Evolutionary conservation across 192 early-diverging fungal genomes (phyloP).

Genomic region (Coemansia sp.): DNA sequence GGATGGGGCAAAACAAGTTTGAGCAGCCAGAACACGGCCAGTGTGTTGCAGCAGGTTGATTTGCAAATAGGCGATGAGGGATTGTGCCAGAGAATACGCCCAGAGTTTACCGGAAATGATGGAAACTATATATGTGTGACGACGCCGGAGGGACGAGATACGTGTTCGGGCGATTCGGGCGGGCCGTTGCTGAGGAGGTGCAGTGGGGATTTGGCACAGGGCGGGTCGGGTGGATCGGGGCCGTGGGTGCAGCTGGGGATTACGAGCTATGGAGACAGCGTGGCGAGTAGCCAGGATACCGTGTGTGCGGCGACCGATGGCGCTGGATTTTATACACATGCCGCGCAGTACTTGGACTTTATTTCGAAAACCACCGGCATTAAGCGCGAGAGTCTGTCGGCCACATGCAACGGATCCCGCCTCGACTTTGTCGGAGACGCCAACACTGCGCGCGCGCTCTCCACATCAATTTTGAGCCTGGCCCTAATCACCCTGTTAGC

Average conservation of each 20-base stretch:
- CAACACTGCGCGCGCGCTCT: neutral
- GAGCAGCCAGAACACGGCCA: conserved; percentile 18
- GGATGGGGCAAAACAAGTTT: conserved; percentile 53
- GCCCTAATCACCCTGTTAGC: neutral
- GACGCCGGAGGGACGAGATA: conserved; percentile 45
- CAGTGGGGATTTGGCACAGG: conserved; percentile 23
- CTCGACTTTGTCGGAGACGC: conserved; percentile 10
- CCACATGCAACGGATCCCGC: conserved; percentile 32
- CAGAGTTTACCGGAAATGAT: conserved; percentile 27
- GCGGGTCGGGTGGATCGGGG: neutral
- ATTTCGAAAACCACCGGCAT: conserved; percentile 44
- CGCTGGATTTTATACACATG: conserved; percentile 55
- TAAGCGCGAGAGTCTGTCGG: conserved; percentile 14
- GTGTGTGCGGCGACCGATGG: conserved; percentile 46
- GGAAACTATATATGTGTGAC: conserved; percentile 54
- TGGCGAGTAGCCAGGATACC: neutral
- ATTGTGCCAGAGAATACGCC: conserved; percentile 22
- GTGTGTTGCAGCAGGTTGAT: conserved; percentile 32
- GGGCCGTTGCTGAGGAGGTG: conserved; percentile 42
- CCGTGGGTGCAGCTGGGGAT: conserved; percentile 51
- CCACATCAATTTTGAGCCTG: too few species aligned
- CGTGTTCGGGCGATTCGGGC: conserved; percentile 49
- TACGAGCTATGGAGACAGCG: conserved; percentile 54
- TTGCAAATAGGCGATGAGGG: conserved; percentile 27
- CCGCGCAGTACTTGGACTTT: conserved; percentile 39